Evolutionary conservation across 148 eudicot species (phyloP).

Genomic region (Fagopyrum tataricum): DNA sequence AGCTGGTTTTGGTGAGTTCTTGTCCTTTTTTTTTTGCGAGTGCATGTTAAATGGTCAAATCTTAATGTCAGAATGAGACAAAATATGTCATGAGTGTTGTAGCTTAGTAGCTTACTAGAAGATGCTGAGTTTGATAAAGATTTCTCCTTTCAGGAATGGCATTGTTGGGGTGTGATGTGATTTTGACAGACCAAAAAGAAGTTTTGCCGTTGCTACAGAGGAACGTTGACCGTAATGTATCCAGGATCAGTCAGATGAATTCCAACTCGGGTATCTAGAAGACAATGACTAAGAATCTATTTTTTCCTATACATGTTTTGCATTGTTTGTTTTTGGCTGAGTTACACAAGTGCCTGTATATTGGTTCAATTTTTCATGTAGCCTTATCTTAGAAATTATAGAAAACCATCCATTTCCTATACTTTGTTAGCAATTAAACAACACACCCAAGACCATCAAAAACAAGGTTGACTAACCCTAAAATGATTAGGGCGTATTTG

Average conservation of each 20-base stretch:
- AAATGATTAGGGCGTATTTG: no score
- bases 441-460: no score
- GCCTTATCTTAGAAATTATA: no score
- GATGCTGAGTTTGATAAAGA: constrained; percentile 2
- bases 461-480: no score
- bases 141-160: constrained; percentile 63
- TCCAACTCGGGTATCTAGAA: constrained; percentile 36
- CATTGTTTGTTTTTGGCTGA: no score
- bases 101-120: neutral
- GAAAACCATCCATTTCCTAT: no score
- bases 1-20: constrained; percentile 80
- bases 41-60: neutral
- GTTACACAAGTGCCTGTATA: no score
- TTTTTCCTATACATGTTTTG: neutral
- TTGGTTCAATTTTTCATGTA: no score
- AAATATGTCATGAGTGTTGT: neutral
- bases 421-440: no score
- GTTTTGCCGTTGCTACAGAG: constrained; percentile 79
- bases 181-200: constrained; percentile 87
- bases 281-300: neutral
- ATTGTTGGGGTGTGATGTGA: constrained; percentile 79
- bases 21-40: constrained; percentile 40
- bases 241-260: constrained; percentile 63
- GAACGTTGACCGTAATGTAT: constrained; percentile 75
- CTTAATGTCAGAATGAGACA: neutral